Evolutionary conservation across 805 yeast genomes (phyloP), one percentile per base, ranked within the genome.

Genomic region (Ogataea kodamae): DNA sequence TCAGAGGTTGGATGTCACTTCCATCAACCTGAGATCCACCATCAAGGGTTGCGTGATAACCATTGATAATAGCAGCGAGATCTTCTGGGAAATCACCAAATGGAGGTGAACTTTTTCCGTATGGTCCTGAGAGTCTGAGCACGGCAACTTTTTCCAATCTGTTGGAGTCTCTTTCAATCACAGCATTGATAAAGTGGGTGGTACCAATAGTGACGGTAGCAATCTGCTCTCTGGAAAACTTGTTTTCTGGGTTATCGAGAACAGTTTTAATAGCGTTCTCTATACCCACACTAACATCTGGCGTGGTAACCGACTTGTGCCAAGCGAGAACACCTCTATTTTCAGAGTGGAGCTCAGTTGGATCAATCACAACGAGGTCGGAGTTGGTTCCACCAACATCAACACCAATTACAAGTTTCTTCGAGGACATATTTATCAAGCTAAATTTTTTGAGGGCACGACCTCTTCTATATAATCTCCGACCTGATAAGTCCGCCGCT

Each of bases 321-420:
- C 37, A 33, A 3, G 37, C 31, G 17, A 33, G 18, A 9, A 33
- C 37, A 4, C 37, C 37, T 13, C 32, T 12, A 11, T 16, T 18
- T 39, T 18, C 53, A 46, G 12, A 62, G 13, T 24, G 21, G 13
- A 33, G 19, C 19, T 18, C 15, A 8, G 37, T 14, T 13, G 37
- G 37, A 13, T 33, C 37, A 12, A 33, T n/a, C 9, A 33, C 37
- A n/a, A 33, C 37, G 9, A 33, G 31, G 18, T 33, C 37, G 5
- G 37, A 33, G 22, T 33, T 33, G 6, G 37, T 33, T 18, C 37
- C 37, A 4, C 37, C 37, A 10, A 33, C 37, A 22, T 33, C 37
- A 1, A 33, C 30, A 9, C 37, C 37, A 3, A 33, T 22, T 5
- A 33, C 30, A 9, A 33, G 32, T 5, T 34, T 38, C 13, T 22